Evolutionary conservation across 768 basidiomycete species (phyloP).

Genomic region (Suillus weaverae): DNA sequence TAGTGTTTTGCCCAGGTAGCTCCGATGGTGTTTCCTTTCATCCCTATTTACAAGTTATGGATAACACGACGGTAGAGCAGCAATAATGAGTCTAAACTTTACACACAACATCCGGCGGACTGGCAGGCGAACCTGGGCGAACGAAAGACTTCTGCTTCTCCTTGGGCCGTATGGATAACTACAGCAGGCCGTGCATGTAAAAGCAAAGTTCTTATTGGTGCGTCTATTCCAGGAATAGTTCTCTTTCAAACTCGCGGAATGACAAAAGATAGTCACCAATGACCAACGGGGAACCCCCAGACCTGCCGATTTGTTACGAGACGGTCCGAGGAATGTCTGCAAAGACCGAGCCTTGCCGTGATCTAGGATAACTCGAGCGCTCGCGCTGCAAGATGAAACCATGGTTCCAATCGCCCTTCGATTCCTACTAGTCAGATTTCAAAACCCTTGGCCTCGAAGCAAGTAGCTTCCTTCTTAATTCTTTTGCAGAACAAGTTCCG

Average conservation of each 20-base stretch:
- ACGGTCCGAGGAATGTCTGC: slow-evolving; percentile 3
- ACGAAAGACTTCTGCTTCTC: not conserved
- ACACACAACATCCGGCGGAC: not conserved
- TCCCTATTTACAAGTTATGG: not conserved
- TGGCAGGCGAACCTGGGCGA: not conserved
- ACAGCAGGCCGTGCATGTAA: not conserved
- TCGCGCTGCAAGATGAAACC: not conserved
- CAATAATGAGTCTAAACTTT: not conserved
- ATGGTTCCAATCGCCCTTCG: not conserved
- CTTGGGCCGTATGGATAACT: not conserved
- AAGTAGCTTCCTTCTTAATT: not conserved
- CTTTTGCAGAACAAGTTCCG: not conserved
- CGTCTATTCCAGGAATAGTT: not conserved
- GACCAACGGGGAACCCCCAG: not conserved
- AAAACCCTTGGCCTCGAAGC: slow-evolving; percentile 1
- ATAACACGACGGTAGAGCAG: not conserved
- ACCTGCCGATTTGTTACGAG: not conserved
- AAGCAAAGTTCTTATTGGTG: not conserved
- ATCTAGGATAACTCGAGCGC: not conserved
- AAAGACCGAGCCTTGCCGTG: not conserved
- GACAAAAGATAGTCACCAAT: not conserved
- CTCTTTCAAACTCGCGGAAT: not conserved
- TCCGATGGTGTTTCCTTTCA: not conserved
- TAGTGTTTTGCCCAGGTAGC: not conserved
- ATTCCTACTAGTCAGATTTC: not conserved